Base-by-base conservation (phyloP, 106 monocot genomes). In the Agapanthus africanus region DNA sequence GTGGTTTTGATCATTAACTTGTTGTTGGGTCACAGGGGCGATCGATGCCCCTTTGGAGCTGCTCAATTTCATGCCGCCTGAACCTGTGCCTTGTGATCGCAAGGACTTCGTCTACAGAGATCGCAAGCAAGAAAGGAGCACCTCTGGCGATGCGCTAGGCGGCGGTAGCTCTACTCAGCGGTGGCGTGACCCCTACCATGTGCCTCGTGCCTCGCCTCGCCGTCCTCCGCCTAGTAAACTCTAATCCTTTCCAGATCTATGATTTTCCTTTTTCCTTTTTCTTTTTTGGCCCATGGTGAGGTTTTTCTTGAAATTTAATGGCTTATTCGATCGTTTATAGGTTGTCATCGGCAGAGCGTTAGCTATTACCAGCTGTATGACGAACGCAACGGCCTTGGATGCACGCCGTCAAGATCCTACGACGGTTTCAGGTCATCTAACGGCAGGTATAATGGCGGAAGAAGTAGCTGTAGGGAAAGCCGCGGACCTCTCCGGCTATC, bases 1-100 rank as follows among this genome's bases (percentile, higher is more conserved):
- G 66, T 37, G 35, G 14, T 52, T 52, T 71, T 47, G 62, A 36
- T 56, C 5, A 9, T 25, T 41, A 38, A n/a, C 28, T 68, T 54
- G 8, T 31, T 30, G 25, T 66, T 47, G 75, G 64, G 40, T 52
- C 22, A 7, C 32, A 33, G 71, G 81, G 72, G 72, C 75, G 41
- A 64, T 79, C 65, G 70, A 86, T 79, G 88, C 88, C 83, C 81
- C 68, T 76, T 65, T 61, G 39, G n/a, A 41, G 63, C 37, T 69
- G 44, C 37, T 40, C 16, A 44, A 66, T 84, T 83, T 80, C 72
- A 93, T 93, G 97, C 89, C 97, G 64, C 84, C 90, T n/a, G 90
- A 90, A 78, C 85, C 91, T 36, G 70, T 72, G 56, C 89, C 89
- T 15, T 77, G 76, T 80, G 87, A 90, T 74, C 89, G 90, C 31